These are phyloP conservation scores for Quercus wislizeni DNA, from an alignment of 306 rosid genomes.

Conservation along the genomic window DNA sequence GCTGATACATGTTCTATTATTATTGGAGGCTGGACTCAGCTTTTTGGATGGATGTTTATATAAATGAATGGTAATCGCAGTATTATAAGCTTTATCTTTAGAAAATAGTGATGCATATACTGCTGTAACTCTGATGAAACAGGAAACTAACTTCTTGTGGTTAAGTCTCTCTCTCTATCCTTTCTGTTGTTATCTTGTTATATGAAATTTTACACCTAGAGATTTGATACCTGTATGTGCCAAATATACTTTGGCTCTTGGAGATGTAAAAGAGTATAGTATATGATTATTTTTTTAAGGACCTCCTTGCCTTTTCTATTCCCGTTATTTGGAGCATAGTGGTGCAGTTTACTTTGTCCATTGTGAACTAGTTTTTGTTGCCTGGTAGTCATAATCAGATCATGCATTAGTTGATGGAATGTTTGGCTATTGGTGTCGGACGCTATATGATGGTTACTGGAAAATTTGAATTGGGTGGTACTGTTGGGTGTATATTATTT, in stretches of 20 bases:
- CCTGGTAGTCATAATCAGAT: too few relatives aligned
- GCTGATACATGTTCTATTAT: slow-evolving; percentile 6
- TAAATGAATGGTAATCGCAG: slow-evolving; percentile 27
- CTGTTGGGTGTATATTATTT: too few relatives aligned
- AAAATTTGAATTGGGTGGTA: too few relatives aligned
- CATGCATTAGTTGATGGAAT: too few relatives aligned
- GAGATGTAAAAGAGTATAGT: slow-evolving; percentile 38
- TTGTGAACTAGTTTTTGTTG: background rate
- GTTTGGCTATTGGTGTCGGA: too few relatives aligned
- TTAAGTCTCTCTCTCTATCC: background rate
- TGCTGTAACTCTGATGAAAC: slow-evolving; percentile 36
- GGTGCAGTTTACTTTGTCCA: background rate
- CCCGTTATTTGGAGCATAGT: background rate
- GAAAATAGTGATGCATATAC: slow-evolving; percentile 36
- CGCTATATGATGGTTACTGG: too few relatives aligned
- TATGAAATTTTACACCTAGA: background rate
- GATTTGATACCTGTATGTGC: slow-evolving; percentile 22
- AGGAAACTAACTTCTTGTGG: slow-evolving; percentile 22
- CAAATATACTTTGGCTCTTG: slow-evolving; percentile 28
- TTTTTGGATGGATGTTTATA: slow-evolving; percentile 43
- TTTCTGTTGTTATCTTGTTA: slow-evolving; percentile 3
- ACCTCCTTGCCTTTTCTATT: background rate
- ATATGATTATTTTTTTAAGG: slow-evolving; percentile 10
- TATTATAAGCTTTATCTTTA: slow-evolving; percentile 34
- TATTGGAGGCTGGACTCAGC: slow-evolving; percentile 42